Evolutionary conservation across 139 green algal species (phyloP).

Genomic region (Coelastrella sp.): DNA sequence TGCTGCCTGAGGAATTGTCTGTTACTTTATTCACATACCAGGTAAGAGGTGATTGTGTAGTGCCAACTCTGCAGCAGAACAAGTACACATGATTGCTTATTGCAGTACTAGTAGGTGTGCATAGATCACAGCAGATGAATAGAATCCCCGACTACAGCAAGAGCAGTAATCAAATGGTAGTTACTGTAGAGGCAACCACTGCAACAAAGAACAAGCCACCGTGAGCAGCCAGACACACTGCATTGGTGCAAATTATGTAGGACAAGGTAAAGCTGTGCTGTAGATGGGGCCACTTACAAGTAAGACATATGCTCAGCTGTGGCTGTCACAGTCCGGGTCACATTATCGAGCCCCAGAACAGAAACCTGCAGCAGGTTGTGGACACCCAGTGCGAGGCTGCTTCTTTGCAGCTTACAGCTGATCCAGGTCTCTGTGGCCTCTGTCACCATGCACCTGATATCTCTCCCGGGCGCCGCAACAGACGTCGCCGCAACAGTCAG

Average conservation of each 20-base stretch:
- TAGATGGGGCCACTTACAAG: not conserved
- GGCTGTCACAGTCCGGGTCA: not conserved
- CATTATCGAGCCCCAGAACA: slow-evolving; percentile 17
- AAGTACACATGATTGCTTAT: no score
- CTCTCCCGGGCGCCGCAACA: not conserved
- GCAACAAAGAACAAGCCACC: no score
- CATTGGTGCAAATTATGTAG: no score
- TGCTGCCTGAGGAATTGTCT: not conserved
- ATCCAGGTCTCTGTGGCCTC: slow-evolving; percentile 4
- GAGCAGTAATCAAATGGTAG: no score
- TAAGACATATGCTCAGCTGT: not conserved
- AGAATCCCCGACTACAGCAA: no score
- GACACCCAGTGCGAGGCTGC: not conserved
- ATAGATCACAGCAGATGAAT: no score
- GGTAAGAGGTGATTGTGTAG: not conserved
- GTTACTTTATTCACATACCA: not conserved
- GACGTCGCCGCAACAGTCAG: not conserved
- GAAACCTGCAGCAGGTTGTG: not conserved
- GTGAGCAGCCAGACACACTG: no score
- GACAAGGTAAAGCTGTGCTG: no score
- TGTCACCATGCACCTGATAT: not conserved
- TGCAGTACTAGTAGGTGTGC: no score
- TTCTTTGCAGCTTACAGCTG: not conserved
- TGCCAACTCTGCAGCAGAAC: not conserved
- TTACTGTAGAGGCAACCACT: no score